phyloP scores from a whole-genome alignment of 139 green algal genomes.

The Tetraselmis chui region DNA sequence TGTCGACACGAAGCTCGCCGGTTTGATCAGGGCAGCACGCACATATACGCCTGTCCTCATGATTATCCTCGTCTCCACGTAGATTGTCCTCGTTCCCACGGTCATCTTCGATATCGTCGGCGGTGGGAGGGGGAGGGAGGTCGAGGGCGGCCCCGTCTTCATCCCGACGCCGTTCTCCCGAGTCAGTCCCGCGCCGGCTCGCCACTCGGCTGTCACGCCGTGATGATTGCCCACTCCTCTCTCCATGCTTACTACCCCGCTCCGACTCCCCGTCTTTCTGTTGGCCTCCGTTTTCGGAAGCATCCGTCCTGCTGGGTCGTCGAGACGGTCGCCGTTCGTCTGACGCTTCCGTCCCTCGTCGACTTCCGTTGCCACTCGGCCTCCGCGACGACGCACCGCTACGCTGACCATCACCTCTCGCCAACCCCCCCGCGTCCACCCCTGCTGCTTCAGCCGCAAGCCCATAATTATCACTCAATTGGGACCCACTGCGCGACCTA shows the following conservation, averaged over 20 bases:
- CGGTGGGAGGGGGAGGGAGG: too few relatives aligned
- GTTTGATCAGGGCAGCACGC: not conserved
- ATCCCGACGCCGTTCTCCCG: not conserved
- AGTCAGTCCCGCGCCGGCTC: not conserved
- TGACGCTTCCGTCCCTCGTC: not conserved
- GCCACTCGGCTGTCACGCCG: not conserved
- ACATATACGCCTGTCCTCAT: not conserved
- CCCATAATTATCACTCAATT: not conserved
- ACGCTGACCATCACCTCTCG: too few relatives aligned
- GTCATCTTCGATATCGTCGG: not conserved
- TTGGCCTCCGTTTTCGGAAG: not conserved
- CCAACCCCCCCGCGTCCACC: not conserved
- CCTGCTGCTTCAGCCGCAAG: not conserved
- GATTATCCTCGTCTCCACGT: not conserved
- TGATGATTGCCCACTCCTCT: not conserved
- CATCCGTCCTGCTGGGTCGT: not conserved
- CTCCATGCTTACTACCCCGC: not conserved
- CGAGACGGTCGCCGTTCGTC: not conserved
- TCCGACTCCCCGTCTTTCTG: not conserved
- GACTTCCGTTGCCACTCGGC: not conserved
- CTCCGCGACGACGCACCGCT: not conserved
- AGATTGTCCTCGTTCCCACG: not conserved
- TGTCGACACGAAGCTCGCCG: not conserved
- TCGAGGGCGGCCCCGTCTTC: not conserved
- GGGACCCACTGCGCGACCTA: not conserved